Percentiles rank a stretch among this genome's conserved stretches.
Conservation (phyloP, 192 early-diverging fungal genomes). For the Rhizophagus clarus region DNA sequence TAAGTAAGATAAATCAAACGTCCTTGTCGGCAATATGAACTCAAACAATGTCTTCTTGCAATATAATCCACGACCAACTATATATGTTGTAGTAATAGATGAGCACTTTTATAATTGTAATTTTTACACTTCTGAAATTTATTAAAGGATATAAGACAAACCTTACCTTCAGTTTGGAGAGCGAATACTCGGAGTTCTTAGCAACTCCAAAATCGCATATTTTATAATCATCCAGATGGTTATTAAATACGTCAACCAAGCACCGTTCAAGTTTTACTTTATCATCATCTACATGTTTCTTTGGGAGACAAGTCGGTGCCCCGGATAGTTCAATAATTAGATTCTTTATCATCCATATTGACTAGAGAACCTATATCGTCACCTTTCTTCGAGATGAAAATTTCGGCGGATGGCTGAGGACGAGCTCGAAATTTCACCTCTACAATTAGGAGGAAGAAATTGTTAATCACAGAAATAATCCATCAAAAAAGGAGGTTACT, state of each 20-base stretch:
- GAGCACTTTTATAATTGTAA: too few relatives aligned
- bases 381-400: constrained; percentile 11
- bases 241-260: constrained; percentile 9
- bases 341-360: constrained; percentile 10
- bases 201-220: constrained; percentile 7
- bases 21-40: constrained; percentile 1
- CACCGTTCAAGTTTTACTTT: constrained; percentile 23
- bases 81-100: constrained; percentile 10
- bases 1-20: not conserved
- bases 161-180: constrained; percentile 24
- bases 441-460: not conserved
- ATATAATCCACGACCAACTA: constrained; percentile 20
- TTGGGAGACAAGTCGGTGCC: constrained; percentile 5
- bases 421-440: not conserved
- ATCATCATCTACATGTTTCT: not conserved
- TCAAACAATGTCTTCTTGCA: constrained; percentile 14
- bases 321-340: constrained; percentile 6
- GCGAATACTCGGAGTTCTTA: constrained; percentile 21
- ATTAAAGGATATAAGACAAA: too few relatives aligned
- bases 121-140: too few relatives aligned
- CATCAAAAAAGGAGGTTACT: not conserved
- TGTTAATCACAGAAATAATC: constrained; percentile 1
- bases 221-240: constrained; percentile 19
- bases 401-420: not conserved
- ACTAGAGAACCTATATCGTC: not conserved